Conservation (phyloP, 1,139 yeast genomes). For the Sugiyamaella xylanicola region DNA sequence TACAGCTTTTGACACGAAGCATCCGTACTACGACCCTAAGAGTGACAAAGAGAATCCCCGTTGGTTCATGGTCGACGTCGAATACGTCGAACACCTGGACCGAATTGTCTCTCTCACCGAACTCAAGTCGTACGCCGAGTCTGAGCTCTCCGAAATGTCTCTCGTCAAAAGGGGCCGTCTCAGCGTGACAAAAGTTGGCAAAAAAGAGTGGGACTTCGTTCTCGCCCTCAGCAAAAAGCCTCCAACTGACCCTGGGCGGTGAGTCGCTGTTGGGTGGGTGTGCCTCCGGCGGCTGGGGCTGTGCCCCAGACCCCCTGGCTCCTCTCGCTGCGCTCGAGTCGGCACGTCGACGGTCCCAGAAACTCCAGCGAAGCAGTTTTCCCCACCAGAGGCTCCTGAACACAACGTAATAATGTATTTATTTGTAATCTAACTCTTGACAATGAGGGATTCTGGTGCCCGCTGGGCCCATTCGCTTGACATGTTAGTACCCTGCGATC, state of each 20-base stretch:
- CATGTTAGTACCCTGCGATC: constrained; percentile 33
- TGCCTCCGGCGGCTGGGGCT: too few relatives aligned
- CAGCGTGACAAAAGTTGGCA: constrained; percentile 53
- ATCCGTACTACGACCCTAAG: constrained; percentile 53
- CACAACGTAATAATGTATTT: neutral
- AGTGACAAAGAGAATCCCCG: constrained; percentile 46
- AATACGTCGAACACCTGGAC: constrained; percentile 47
- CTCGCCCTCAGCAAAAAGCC: constrained; percentile 36
- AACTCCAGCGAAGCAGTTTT: too few relatives aligned
- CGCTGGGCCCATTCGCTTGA: constrained; percentile 46
- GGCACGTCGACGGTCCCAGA: too few relatives aligned
- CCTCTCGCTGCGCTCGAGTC: too few relatives aligned
- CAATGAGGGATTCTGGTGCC: constrained; percentile 36
- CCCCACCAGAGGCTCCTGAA: too few relatives aligned
- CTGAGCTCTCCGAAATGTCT: constrained; percentile 46
- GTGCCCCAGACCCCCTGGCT: too few relatives aligned
- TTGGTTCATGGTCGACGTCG: constrained; percentile 59
- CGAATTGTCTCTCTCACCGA: constrained; percentile 47
- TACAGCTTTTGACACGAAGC: constrained; percentile 45
- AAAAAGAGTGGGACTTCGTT: constrained; percentile 47
- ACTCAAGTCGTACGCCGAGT: constrained; percentile 37
- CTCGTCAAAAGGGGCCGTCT: constrained; percentile 51
- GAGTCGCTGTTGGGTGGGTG: too few relatives aligned
- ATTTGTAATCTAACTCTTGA: constrained; percentile 25
- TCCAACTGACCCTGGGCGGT: too few relatives aligned